phyloP scores from a whole-genome alignment of 2,329 filamentous ascomycete species.

The Aspergillus sojae region DNA sequence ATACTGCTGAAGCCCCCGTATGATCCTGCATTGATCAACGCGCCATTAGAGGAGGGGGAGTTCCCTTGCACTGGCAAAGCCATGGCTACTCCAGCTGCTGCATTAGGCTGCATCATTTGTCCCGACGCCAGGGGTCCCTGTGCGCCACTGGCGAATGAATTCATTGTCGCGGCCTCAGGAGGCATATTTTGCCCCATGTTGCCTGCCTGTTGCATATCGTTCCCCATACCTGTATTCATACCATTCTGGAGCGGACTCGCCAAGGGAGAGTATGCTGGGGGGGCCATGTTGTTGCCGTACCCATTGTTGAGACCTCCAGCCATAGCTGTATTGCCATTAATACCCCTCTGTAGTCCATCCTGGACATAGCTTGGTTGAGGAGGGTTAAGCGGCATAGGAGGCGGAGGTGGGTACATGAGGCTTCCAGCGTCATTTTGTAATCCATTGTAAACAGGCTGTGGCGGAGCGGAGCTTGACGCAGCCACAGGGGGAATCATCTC shows the following conservation, averaged over 20 bases:
- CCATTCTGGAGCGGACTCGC: background rate
- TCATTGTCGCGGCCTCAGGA: background rate
- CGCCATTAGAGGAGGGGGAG: background rate
- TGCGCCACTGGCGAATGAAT: background rate
- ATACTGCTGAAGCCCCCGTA: background rate
- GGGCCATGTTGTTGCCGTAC: background rate
- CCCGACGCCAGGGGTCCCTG: background rate
- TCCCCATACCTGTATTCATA: rapidly evolving
- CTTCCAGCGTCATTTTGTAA: background rate
- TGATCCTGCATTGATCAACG: background rate
- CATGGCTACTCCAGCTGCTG: background rate
- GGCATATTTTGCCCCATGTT: background rate
- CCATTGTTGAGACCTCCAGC: no score
- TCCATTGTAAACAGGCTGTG: background rate
- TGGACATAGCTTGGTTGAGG: no score
- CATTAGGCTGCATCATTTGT: no score
- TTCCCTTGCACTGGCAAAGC: background rate
- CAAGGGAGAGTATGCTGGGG: no score
- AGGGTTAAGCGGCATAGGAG: background rate
- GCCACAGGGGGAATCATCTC: background rate
- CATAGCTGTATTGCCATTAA: no score
- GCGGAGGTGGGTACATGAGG: background rate
- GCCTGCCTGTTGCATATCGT: background rate
- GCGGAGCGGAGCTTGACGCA: background rate
- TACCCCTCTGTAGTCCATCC: no score